Evolutionary conservation across 129 eudicot genomes (phyloP).

Genomic region (Artemisia argyi): DNA sequence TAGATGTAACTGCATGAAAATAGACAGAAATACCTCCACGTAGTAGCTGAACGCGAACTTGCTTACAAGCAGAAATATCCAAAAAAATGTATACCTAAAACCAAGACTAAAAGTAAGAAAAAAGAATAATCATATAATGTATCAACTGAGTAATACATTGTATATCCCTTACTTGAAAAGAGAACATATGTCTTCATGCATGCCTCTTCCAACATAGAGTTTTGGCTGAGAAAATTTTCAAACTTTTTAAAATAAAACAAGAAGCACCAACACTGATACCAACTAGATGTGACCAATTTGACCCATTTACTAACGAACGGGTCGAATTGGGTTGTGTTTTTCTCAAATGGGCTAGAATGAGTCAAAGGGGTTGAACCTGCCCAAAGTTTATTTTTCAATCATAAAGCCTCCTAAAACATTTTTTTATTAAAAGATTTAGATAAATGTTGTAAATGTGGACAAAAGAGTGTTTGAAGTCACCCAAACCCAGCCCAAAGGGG

Average conservation of each 20-base stretch:
- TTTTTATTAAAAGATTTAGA: not conserved
- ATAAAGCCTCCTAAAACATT: not conserved
- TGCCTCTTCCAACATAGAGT: slow-evolving; percentile 96
- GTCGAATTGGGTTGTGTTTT: not conserved
- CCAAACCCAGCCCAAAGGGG: not conserved
- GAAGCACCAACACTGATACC: slow-evolving; percentile 2
- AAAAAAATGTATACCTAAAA: slow-evolving; percentile 78
- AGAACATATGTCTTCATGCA: slow-evolving; percentile 94
- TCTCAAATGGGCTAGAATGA: not conserved
- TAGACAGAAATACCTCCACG: slow-evolving; percentile 70
- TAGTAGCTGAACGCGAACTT: slow-evolving; percentile 99
- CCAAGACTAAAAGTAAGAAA: slow-evolving; percentile 18
- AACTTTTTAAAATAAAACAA: slow-evolving; percentile 16
- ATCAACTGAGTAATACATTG: slow-evolving; percentile 9
- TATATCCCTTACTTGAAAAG: slow-evolving; percentile 74
- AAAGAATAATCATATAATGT: not conserved
- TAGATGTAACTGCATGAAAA: slow-evolving; percentile 5
- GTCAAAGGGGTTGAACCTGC: slow-evolving; percentile 1
- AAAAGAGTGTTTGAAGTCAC: not conserved
- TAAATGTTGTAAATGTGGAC: not conserved
- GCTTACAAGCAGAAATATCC: slow-evolving; percentile 86
- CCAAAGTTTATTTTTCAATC: not conserved
- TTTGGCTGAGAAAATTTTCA: slow-evolving; percentile 68
- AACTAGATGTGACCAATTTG: not conserved
- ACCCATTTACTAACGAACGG: not conserved